Evolutionary conservation across 2,329 filamentous ascomycete species (phyloP), one percentile per base, ranked within the genome.

Genomic region (Neopestalotiopsis clavispora): DNA sequence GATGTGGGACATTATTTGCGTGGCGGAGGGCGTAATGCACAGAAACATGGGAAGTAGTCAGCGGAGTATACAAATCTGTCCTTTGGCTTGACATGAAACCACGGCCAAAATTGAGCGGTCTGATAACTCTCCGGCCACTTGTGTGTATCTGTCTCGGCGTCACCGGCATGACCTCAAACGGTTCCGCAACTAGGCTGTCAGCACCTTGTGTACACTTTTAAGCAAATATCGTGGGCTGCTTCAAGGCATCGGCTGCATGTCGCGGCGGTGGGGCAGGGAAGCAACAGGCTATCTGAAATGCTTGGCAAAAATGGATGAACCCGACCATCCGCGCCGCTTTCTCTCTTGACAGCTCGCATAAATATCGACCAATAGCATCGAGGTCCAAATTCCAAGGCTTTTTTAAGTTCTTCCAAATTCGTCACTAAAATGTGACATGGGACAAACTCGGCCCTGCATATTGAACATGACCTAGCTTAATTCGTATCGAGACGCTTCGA

Each of bases 1-100:
- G 6, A 10, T 38, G 34, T 10, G 34, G n/a, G 45, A 52, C 17
- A 2, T 52, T 10, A 6, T 20, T n/a, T 52, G 45, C 45, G 20
- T 2, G 5, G 45, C 45, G 45, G 45, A 52, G 45, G 45, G 45
- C 45, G 45, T 17, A 52, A 52, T 14, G 45, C 5, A 38, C 6
- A 38, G 34, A 38, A 10, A 5, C 34, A 38, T 7, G 34, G 34
- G 34, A 52, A n/a, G 45, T 52, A 17, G 45, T 52, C n/a, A 9
- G 45, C 45, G 45, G 45, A 52, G 45, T 52, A 52, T 52, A 52
- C 45, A 52, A n/a, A 52, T 52, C 17, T 52, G 45, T 52, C 45
- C 45, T 52, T n/a, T n/a, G 17, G 17, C 17, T 17, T 52, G 34
- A 5, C 34, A 38, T 7, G 10, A 1, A 38, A 28, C 23, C 23